These are phyloP conservation scores for Magnolia sinica DNA, from an alignment of 164 flowering plant genomes.

Conservation along the genomic window DNA sequence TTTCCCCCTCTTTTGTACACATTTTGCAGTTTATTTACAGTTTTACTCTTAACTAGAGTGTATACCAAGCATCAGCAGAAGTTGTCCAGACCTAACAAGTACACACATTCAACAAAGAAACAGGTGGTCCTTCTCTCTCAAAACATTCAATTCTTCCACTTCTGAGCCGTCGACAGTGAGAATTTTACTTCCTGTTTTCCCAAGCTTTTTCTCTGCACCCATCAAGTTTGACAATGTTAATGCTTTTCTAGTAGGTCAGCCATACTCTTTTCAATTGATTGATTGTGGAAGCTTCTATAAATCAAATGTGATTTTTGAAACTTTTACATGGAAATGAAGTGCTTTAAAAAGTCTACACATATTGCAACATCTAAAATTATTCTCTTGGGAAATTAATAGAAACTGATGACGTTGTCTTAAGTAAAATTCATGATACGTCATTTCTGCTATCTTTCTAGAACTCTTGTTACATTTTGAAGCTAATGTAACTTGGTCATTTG, in stretches of 20 bases:
- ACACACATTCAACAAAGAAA: conserved; percentile 39
- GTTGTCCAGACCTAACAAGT: background rate
- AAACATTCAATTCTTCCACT: conserved; percentile 65
- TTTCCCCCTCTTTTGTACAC: background rate
- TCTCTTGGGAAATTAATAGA: conserved; percentile 1
- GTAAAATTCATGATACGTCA: background rate
- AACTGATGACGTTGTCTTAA: background rate
- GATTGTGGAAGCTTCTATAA: background rate
- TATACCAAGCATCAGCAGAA: background rate
- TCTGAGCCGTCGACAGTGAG: conserved; percentile 70
- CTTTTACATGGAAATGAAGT: background rate
- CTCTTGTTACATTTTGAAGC: background rate
- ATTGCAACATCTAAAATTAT: background rate
- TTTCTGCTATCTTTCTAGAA: background rate
- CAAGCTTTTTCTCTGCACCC: conserved; percentile 70
- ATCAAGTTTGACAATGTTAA: conserved; percentile 17
- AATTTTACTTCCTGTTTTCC: conserved; percentile 49
- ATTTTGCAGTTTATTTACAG: conserved; percentile 9
- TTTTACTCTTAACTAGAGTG: background rate
- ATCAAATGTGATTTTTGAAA: background rate
- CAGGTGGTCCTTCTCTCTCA: conserved; percentile 80
- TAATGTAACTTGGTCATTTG: background rate
- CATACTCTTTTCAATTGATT: background rate
- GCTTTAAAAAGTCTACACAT: background rate
- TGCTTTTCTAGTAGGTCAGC: background rate